Evolutionary conservation across 768 basidiomycete genomes (phyloP).

Genomic region (Chalciporus piperatus): DNA sequence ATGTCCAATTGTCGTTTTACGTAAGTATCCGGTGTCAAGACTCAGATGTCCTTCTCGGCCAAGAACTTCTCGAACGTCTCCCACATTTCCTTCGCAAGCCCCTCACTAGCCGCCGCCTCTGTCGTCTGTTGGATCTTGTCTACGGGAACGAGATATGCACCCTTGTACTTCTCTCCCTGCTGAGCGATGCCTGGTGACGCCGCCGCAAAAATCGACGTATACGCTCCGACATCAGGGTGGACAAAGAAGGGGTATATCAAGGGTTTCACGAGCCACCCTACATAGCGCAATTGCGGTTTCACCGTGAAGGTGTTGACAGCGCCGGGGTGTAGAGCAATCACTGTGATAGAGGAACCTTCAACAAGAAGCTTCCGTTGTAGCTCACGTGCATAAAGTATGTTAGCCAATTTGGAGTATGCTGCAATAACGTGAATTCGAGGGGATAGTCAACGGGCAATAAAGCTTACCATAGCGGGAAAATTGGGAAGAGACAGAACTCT

Average conservation of each 20-base stretch:
- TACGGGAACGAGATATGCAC: conserved; percentile 31
- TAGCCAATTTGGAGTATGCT: conserved; percentile 54
- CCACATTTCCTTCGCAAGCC: conserved; percentile 30
- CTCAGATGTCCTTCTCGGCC: conserved; percentile 15
- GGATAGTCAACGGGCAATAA: neutral
- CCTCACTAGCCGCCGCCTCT: conserved; percentile 16
- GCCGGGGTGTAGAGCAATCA: conserved; percentile 31
- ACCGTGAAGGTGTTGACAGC: conserved; percentile 30
- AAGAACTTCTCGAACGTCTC: conserved; percentile 26
- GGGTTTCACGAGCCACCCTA: conserved; percentile 21
- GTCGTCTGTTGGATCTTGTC: conserved; percentile 14
- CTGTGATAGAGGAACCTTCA: conserved; percentile 27
- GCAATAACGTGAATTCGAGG: neutral
- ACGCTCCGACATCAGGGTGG: conserved; percentile 22
- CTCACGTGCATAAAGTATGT: conserved; percentile 46
- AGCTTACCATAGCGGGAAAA: conserved; percentile 35
- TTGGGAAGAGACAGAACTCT: conserved; percentile 10
- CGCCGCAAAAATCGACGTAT: conserved; percentile 30
- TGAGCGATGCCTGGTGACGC: conserved; percentile 22
- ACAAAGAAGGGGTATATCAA: conserved; percentile 18
- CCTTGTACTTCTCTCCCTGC: conserved; percentile 24
- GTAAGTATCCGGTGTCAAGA: conserved; percentile 2
- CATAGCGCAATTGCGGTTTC: conserved; percentile 14
- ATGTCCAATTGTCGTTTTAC: neutral
- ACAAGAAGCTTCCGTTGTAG: conserved; percentile 44